These are phyloP conservation scores for Gastrolobium villosum DNA, from an alignment of 306 rosid species.

Conservation along the genomic window DNA sequence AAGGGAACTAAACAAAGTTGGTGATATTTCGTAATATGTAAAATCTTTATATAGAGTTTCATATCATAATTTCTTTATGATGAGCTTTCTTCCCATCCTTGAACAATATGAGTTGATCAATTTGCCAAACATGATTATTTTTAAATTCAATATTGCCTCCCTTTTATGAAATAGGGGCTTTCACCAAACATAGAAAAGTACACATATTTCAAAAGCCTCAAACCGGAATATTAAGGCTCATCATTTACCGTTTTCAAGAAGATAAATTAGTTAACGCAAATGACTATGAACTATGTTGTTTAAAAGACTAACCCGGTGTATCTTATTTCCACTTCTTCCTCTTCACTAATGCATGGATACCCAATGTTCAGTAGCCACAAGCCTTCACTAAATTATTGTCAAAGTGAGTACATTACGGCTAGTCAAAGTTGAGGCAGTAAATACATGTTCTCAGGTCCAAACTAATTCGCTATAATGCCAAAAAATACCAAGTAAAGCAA, in stretches of 20 bases:
- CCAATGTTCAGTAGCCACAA: conserved; percentile 20
- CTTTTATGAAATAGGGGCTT: neutral
- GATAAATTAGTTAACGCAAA: conserved; percentile 1
- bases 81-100: neutral
- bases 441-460: conserved; percentile 17
- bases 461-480: conserved; percentile 17
- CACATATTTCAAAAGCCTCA: conserved; percentile 6
- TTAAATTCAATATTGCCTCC: neutral
- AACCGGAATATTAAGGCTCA: conserved; percentile 4
- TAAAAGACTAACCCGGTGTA: neutral
- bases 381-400: neutral
- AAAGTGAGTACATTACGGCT: conserved; percentile 1
- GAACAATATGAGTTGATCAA: conserved; percentile 12
- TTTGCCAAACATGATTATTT: neutral
- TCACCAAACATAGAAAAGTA: neutral
- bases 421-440: conserved; percentile 16
- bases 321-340: neutral
- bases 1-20: neutral
- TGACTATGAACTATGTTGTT: conserved; percentile 6
- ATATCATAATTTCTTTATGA: neutral
- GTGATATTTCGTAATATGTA: conserved; percentile 10
- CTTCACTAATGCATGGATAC: conserved; percentile 12
- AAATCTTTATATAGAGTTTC: neutral
- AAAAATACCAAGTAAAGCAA: conserved; percentile 2
- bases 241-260: neutral